phyloP scores from a whole-genome alignment of 2,329 filamentous ascomycete species.

The Conoideocrella luteorostrata region DNA sequence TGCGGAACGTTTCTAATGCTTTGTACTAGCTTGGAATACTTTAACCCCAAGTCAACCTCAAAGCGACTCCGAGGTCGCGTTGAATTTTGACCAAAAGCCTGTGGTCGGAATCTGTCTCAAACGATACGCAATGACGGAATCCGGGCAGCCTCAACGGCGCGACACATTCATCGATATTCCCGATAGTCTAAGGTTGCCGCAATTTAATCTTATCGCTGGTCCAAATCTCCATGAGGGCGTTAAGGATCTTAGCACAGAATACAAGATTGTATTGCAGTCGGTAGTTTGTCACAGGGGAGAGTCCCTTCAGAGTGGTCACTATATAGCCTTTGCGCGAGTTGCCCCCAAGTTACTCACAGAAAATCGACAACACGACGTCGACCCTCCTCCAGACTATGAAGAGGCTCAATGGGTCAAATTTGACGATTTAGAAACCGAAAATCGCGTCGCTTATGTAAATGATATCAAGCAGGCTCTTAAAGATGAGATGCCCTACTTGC shows the following conservation, averaged over 20 bases:
- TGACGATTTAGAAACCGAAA: slow-evolving; percentile 68
- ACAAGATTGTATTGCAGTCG: slow-evolving; percentile 86
- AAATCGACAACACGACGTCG: slow-evolving; percentile 48
- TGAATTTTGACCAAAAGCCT: slow-evolving; percentile 78
- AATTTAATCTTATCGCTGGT: slow-evolving; percentile 78
- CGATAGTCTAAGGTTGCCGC: slow-evolving; percentile 69
- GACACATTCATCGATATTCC: slow-evolving; percentile 90
- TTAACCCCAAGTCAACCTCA: slow-evolving; percentile 43
- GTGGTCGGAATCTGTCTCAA: slow-evolving; percentile 92
- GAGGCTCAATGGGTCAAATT: slow-evolving; percentile 83
- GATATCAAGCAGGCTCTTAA: slow-evolving; percentile 70
- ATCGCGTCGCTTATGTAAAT: slow-evolving; percentile 69
- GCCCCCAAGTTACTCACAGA: slow-evolving; percentile 56
- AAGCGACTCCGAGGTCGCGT: slow-evolving; percentile 75
- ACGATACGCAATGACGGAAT: slow-evolving; percentile 66
- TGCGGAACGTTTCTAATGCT: too few relatives aligned
- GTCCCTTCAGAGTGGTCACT: slow-evolving; percentile 83
- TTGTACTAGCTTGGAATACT: slow-evolving; percentile 71
- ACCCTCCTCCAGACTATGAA: slow-evolving; percentile 59
- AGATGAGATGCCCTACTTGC: slow-evolving; percentile 85
- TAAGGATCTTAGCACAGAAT: slow-evolving; percentile 73
- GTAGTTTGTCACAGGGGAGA: slow-evolving; percentile 87
- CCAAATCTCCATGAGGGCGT: slow-evolving; percentile 50
- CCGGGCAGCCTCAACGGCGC: slow-evolving; percentile 63
- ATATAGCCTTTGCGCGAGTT: slow-evolving; percentile 77